Evolutionary conservation across 805 yeast genomes (phyloP), one percentile per base, ranked within the genome.

Genomic region (Starmerella stellata): DNA sequence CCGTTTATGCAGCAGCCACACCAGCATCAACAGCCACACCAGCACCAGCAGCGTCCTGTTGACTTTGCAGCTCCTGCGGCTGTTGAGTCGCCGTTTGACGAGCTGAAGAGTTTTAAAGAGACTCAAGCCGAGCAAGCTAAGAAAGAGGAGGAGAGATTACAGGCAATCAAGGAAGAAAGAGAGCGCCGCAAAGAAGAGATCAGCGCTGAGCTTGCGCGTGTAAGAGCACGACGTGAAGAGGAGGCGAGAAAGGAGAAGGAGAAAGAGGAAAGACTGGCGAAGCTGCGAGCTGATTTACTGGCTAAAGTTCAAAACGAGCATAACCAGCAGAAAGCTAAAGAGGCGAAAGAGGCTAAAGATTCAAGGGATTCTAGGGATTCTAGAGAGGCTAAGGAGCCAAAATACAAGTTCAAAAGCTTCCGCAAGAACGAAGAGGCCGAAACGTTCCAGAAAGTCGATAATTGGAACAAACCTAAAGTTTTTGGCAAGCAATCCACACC

Each of bases 111-210:
- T 14, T 17, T 29, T 21, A 37, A 36, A 18, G 37, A 18, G 21
- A 11, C 24, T 14, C 35, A 29, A 4, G 20, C 32, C 21, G 30
- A 42, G 9, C 18, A 19, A 25, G 44, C 34, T n/a, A 27, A 19
- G 20, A 5, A 34, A n/a, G 24, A 7, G 13, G 16, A 18, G 21
- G 9, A 32, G 24, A 8, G 11, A 9, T 11, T 7, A 5, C 9
- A 5, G 19, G 18, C 5, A n/a, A 20, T 37, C 13, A 38, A 25
- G 15, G 25, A 16, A 7, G 40, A 38, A 5, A 28, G 31, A 5
- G 14, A 11, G 21, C 36, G 32, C n/a, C 40, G 33, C 13, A 34
- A 39, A 17, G 36, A 41, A 19, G 40, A 40, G 18, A 35, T 20
- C 11, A 18, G 20, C 7, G 38, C 31, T 13, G 39, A 34, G 14